A percentile compares a stretch with the other conserved stretches of the same genome.
phyloP scores from a whole-genome alignment of 148 eudicot species.

The Rhododendron simsii region DNA sequence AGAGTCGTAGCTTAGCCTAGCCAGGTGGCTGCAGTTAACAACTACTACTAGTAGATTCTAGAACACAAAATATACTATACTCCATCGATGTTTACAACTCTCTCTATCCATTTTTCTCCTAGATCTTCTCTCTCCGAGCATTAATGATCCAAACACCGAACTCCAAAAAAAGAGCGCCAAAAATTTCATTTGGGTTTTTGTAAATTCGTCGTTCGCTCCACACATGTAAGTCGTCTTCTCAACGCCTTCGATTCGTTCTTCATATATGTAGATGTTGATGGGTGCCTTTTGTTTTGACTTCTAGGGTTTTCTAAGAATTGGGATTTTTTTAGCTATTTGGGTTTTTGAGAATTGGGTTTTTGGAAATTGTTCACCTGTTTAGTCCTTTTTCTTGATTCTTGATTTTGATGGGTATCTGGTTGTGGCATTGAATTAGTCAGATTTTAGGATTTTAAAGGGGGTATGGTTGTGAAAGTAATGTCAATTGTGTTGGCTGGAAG shows the following conservation, averaged over 20 bases:
- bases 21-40: background rate
- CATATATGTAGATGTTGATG: background rate
- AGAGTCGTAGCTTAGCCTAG: background rate
- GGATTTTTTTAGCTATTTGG: background rate
- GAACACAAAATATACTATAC: background rate
- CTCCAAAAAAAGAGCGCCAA: conserved; percentile 5
- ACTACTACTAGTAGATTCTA: background rate
- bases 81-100: background rate
- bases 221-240: background rate
- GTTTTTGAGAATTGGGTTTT: background rate
- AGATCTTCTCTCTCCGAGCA: background rate
- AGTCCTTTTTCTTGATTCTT: background rate
- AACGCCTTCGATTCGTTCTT: background rate
- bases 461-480: background rate
- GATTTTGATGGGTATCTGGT: background rate
- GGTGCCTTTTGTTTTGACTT: background rate
- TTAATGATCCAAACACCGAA: background rate
- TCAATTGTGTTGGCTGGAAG: background rate
- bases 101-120: background rate
- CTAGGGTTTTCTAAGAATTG: background rate
- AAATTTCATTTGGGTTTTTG: background rate
- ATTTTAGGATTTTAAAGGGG: background rate
- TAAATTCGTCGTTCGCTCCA: background rate
- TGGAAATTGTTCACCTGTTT: background rate
- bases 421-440: background rate